A percentile compares a stretch with the other conserved stretches of the same genome.
These are phyloP conservation scores for Capsicum chinense DNA, from an alignment of 257 asterid genomes.

Conservation along the genomic window DNA sequence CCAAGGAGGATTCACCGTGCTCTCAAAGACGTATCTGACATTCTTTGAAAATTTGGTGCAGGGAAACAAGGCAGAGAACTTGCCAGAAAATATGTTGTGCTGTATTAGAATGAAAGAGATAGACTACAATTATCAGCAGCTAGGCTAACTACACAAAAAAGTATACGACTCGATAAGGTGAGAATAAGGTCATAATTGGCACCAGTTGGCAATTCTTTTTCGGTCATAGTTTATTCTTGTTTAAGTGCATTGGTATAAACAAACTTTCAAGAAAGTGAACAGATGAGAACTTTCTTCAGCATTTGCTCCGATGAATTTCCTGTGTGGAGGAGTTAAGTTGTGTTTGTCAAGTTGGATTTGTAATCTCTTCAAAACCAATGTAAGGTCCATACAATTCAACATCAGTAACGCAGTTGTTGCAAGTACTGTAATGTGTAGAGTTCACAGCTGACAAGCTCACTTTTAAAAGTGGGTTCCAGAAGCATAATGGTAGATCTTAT, in stretches of 20 bases:
- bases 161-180: constrained; percentile 23
- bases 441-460: neutral
- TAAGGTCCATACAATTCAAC: neutral
- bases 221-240: constrained; percentile 17
- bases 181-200: constrained; percentile 2
- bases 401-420: neutral
- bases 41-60: constrained; percentile 42
- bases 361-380: neutral
- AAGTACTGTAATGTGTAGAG: neutral
- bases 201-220: neutral
- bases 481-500: no score
- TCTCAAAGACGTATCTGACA: neutral
- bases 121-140: constrained; percentile 62
- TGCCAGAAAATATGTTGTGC: constrained; percentile 77
- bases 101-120: constrained; percentile 76
- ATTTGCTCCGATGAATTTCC: neutral
- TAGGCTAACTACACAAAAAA: constrained; percentile 38
- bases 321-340: neutral
- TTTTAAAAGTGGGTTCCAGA: neutral
- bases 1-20: neutral
- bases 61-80: constrained; percentile 84
- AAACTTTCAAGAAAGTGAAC: neutral
- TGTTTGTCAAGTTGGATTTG: neutral
- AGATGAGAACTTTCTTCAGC: neutral
- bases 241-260: neutral